Percentiles rank a stretch among this genome's conserved stretches.
phyloP scores from a whole-genome alignment of 139 green algal species.

The Ettlia oleoabundans region DNA sequence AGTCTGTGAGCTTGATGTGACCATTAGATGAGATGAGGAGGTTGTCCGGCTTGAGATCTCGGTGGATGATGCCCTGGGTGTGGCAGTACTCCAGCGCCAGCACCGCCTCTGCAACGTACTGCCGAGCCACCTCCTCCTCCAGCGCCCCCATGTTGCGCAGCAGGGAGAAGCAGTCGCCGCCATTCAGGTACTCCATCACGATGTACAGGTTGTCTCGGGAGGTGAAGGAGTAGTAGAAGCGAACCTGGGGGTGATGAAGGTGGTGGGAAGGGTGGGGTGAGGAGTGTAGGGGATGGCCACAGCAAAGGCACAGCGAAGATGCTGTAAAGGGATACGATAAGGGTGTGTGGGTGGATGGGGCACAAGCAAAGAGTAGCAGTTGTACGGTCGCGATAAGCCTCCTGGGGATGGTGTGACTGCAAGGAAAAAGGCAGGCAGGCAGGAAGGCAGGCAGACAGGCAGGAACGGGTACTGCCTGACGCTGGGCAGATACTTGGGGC shows the following conservation, averaged over 20 bases:
- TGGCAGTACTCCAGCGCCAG: slow-evolving; percentile 97
- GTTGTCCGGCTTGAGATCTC: slow-evolving; percentile 98
- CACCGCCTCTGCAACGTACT: slow-evolving; percentile 92
- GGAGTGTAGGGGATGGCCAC: too few relatives aligned
- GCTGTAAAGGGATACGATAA: too few relatives aligned
- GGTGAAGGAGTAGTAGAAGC: slow-evolving; percentile 95
- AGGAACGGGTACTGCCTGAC: too few relatives aligned
- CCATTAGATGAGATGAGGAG: slow-evolving; percentile 89
- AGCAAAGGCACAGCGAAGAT: too few relatives aligned
- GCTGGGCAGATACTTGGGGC: too few relatives aligned
- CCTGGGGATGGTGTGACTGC: too few relatives aligned
- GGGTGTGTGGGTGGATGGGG: too few relatives aligned
- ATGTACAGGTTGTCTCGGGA: slow-evolving; percentile 93
- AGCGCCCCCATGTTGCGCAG: slow-evolving; percentile 82
- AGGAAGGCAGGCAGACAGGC: background rate
- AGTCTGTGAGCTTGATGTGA: slow-evolving; percentile 96
- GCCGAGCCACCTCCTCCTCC: slow-evolving; percentile 81
- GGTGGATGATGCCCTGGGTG: slow-evolving; percentile 89
- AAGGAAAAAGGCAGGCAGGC: too few relatives aligned
- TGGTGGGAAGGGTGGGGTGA: too few relatives aligned
- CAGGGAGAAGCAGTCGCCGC: slow-evolving; percentile 87
- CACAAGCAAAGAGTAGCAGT: too few relatives aligned
- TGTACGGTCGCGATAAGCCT: too few relatives aligned
- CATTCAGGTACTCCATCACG: slow-evolving; percentile 97
- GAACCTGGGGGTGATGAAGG: slow-evolving; percentile 55